These are phyloP conservation scores for Cicer cuneatum DNA, from an alignment of 306 rosid species.

Conservation along the genomic window DNA sequence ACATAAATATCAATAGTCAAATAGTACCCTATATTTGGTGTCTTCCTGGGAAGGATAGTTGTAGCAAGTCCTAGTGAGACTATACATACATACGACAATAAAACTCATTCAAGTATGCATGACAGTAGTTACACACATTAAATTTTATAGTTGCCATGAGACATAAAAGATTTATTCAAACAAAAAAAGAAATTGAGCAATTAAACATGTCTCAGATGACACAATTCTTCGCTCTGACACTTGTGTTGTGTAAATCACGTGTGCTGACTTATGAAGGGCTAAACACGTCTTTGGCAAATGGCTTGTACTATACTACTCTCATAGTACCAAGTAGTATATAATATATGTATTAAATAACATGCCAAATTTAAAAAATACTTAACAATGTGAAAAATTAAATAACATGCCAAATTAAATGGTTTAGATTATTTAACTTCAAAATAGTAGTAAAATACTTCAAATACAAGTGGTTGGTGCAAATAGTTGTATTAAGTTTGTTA, in stretches of 20 bases:
- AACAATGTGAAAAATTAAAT: too few relatives aligned
- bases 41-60: background rate
- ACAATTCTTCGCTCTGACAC: background rate
- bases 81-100: background rate
- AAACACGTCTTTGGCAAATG: conserved; percentile 13
- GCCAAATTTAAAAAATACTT: background rate
- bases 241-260: conserved; percentile 16
- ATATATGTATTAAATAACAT: conserved; percentile 1
- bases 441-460: background rate
- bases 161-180: background rate
- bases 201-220: background rate
- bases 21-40: background rate
- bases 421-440: too few relatives aligned
- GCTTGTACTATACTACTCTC: background rate
- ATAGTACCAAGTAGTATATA: background rate
- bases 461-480: too few relatives aligned
- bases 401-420: too few relatives aligned
- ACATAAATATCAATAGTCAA: background rate
- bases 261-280: conserved; percentile 7
- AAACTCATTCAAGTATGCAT: conserved; percentile 2
- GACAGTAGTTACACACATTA: conserved; percentile 6
- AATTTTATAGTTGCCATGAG: background rate
- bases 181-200: background rate
- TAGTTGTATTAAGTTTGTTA: too few relatives aligned
- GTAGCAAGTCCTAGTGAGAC: background rate